Base-by-base conservation (phyloP, 2,329 filamentous ascomycete species). In the Calonectria pauciramosa region DNA sequence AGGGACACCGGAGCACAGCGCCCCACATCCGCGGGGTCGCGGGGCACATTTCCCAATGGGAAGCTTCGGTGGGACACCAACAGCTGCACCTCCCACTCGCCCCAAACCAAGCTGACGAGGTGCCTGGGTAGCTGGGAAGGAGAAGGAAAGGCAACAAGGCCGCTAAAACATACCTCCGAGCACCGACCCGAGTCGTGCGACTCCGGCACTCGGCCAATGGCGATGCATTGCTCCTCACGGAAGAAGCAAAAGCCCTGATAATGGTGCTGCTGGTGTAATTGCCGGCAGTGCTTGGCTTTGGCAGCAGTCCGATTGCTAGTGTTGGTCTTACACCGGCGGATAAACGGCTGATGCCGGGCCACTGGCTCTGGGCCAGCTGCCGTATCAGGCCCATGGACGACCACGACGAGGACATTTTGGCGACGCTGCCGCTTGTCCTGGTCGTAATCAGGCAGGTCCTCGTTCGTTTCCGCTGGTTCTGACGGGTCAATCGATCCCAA, bases 311-410 rank as follows among this genome's bases (percentile, higher is more conserved):
- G 20, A 36, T 26, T 51, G 63, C 32, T 34, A 52, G 66, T 59
- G 66, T 30, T 47, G 38, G 66, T 59, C 71, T 73, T 60, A 69
- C 64, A 38, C 76, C 71, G n/a, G 70, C 70, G 75, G 77, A 74
- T 71, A 72, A 73, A 77, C 75, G 77, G 65, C 74, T 73, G 73
- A 71, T 74, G 44, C 70, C 65, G 79, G 78, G 79, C 79, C 79
- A 81, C 79, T 78, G 75, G 56, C 67, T 51, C 36, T 78, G 79
- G 71, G 70, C 75, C 75, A 81, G 75, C 79, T 81, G 78, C 78
- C 78, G 80, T 75, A 81, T 80, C 76, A 81, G 78, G 80, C 80
- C 75, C 75, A 70, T 80, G n/a, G 79, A 78, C 71, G 75, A 79
- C 72, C 51, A 65, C 44, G 71, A 64, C 26, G 64, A 68, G 47